Evolutionary conservation across 768 basidiomycete genomes (phyloP).

Genomic region (Hydnomerulius pinastri): DNA sequence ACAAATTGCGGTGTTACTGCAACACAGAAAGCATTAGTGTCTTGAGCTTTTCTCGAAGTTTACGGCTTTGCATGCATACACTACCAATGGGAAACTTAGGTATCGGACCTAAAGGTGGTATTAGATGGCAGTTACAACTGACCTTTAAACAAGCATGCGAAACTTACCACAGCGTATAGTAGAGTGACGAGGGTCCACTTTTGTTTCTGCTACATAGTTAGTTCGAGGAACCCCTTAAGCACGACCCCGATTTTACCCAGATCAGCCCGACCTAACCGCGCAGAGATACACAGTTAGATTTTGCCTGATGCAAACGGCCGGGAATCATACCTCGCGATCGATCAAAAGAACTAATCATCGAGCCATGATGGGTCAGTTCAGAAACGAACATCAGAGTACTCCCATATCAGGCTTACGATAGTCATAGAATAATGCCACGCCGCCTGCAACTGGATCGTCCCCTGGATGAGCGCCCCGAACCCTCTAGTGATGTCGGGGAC

Average conservation of each 20-base stretch:
- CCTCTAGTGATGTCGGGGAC: too few species aligned
- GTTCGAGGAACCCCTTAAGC: neutral
- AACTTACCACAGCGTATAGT: slow-evolving; percentile 16
- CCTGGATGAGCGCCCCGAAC: too few species aligned
- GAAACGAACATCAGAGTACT: neutral
- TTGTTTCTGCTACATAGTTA: slow-evolving; percentile 10
- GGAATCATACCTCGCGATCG: slow-evolving; percentile 10
- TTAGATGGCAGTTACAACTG: too few species aligned
- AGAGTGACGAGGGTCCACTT: slow-evolving; percentile 19
- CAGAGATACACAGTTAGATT: neutral
- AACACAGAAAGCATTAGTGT: neutral
- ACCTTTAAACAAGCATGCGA: neutral
- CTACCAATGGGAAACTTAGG: slow-evolving; percentile 13
- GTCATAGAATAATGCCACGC: too few species aligned
- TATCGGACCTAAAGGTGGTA: slow-evolving; percentile 18
- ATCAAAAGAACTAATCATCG: slow-evolving; percentile 9
- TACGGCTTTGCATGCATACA: slow-evolving; percentile 6
- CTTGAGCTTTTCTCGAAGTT: neutral
- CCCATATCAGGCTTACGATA: slow-evolving; percentile 6
- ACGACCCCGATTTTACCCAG: slow-evolving; percentile 10
- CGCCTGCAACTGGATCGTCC: too few species aligned
- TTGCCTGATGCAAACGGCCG: neutral
- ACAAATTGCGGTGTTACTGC: slow-evolving; percentile 12
- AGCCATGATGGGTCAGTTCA: neutral
- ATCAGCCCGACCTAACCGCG: slow-evolving; percentile 16